Base-by-base conservation (phyloP, 148 eudicot species). In the Persicaria tinctoria region DNA sequence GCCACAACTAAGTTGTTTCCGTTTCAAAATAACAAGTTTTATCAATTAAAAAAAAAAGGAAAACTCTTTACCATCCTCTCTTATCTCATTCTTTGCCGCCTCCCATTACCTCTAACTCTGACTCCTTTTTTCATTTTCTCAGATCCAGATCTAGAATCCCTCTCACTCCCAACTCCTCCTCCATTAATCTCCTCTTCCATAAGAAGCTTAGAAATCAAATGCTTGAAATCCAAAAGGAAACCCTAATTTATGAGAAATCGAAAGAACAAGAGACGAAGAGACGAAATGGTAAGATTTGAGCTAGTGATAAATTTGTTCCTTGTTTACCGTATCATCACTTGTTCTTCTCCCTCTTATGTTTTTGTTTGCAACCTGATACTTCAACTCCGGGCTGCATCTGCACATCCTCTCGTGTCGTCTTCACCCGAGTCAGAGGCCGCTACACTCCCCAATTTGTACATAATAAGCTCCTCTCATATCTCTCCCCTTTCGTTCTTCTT, bases 401-500 rank as follows among this genome's bases (percentile, higher is more conserved):
- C 76, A 0, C 47, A 10, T 41, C 32, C 17, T 78, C 82, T 47
- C 82, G 75, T 8, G 81, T 74, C 64, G 60, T 78, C 68, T 79
- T 66, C 68, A 70, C 79, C 62, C 70, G 82, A 59, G 78, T 74
- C 51, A 70, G 84, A 79, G 84, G 86, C 11, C 82, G 77, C 32
- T 84, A 84, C 68, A 84, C 86, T 84, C 82, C 86, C 2, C 82
- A 79, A 84, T 84, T 79, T 62, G 84, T 13, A 11, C 46, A 49
- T 49, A 6, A 1, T 1, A 49, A 49, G 47, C 8, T 16, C 49
- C 46, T 18, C 51, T 70, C 56, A 23, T 46, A 51, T 41, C 27
- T 66, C n/a, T 17, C 14, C 16, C 46, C 45, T 46, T 57, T 17
- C 47, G 38, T 46, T 7, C 23, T 23, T 23, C 23, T 23, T 23